Percentiles rank a stretch among this genome's conserved stretches.
Conservation (phyloP, 768 basidiomycete genomes). For the Grammothele lineata region DNA sequence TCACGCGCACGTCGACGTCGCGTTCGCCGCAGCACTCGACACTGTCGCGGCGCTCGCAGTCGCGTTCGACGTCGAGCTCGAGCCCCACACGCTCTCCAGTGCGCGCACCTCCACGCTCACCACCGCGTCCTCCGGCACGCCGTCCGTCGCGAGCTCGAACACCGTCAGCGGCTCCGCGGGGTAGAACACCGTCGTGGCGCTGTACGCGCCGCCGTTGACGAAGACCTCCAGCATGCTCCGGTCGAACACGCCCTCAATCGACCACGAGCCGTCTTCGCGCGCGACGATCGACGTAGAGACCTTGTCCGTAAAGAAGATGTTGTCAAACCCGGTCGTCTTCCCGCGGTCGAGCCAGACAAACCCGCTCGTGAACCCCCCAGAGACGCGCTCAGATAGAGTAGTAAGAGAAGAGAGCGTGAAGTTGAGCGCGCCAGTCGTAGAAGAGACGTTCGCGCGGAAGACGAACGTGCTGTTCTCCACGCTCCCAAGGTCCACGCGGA, state of each 20-base stretch:
- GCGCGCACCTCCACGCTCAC: conserved; percentile 8
- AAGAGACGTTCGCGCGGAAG: too few species aligned
- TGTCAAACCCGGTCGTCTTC: too few species aligned
- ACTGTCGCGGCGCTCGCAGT: too few species aligned
- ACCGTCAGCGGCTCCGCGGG: conserved; percentile 9
- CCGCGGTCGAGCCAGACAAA: neutral
- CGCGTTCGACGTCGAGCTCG: too few species aligned
- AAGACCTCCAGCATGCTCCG: conserved; percentile 12
- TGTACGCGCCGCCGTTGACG: conserved; percentile 5
- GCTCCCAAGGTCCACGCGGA: neutral
- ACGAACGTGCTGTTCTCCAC: too few species aligned
- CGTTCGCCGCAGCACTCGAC: too few species aligned
- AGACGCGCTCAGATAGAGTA: conserved; percentile 5
- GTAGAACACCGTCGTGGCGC: conserved; percentile 10
- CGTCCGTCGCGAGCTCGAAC: neutral
- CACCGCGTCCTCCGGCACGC: conserved; percentile 1
- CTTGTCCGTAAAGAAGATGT: conserved; percentile 6
- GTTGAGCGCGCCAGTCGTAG: too few species aligned
- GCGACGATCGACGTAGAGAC: conserved; percentile 2
- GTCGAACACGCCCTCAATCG: conserved; percentile 9
- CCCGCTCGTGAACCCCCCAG: conserved; percentile 8
- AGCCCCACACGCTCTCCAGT: conserved; percentile 6
- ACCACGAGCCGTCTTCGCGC: conserved; percentile 10
- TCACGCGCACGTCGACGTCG: too few species aligned
- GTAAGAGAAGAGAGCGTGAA: neutral